Evolutionary conservation across 768 basidiomycete species (phyloP), one percentile per base, ranked within the genome.

Genomic region (Termitomyces bulborhizus): DNA sequence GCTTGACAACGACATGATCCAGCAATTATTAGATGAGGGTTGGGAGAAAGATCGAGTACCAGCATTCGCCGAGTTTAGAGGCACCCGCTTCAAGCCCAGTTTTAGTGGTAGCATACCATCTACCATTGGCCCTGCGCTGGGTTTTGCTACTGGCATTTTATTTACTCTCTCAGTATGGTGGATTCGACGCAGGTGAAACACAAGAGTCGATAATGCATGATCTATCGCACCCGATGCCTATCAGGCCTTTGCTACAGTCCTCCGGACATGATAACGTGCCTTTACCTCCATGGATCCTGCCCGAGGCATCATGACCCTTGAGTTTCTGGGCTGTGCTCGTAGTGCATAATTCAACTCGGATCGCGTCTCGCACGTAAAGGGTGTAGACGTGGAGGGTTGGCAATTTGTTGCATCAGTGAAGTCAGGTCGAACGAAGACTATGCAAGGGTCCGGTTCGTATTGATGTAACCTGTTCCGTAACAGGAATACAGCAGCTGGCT

Each of bases 401-500:
- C n/a, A 12, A 1, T n/a, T 39, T 50, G 21, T 49, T 36, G 24
- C 26, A 29, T 18, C 11, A 36, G 40, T 26, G 11, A 4, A 24
- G 24, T 39, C 48, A 37, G 15, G 27, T 49, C 48, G n/a, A 44
- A 40, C 16, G 16, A 40, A 29, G 40, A 15, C 8, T 54, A 61
- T 49, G 85, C 86, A 55, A 93, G 69, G 27, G 86, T 79, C 62
- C 89, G 78, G 68, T 92, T 93, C 54, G 86, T 84, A 68, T 98
- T 99, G 58, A 91, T 74, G 67, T 94, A 94, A 44, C 97, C 96
- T 24, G 86, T 83, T 11, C 96, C 96, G 59, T 94, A 90, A 67
- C 96, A 98, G 6, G 92, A 92, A 68, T 93, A 87, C 46, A 92
- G 54, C 13, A 91, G 79, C 57, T 92, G 84, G 12, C 76, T 70